Evolutionary conservation across 2,329 filamentous ascomycete species (phyloP).

Genomic region (Fusarium temperatum): DNA sequence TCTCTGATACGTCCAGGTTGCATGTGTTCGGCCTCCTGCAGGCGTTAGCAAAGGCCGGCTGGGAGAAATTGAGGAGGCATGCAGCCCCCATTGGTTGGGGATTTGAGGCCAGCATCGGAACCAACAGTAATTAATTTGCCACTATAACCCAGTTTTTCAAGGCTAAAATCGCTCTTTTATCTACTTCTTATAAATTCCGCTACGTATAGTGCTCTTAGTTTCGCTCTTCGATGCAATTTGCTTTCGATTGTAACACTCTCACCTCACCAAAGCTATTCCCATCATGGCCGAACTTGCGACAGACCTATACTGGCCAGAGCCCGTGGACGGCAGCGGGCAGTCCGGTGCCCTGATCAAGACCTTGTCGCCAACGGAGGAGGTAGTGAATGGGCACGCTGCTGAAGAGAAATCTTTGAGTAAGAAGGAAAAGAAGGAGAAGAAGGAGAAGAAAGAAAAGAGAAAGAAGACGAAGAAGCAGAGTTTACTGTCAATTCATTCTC

Average conservation of each 20-base stretch:
- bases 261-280: accelerated
- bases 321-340: accelerated
- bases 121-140: neutral
- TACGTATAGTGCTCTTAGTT: neutral
- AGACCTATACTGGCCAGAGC: accelerated
- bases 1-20: neutral
- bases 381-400: accelerated
- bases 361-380: accelerated
- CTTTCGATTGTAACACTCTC: accelerated
- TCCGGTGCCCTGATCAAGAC: accelerated
- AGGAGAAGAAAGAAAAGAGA: neutral
- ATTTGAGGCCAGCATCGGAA: neutral
- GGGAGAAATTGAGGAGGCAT: neutral
- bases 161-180: accelerated
- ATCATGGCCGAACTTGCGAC: neutral
- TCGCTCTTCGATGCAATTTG: neutral
- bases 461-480: neutral
- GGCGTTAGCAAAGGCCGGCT: neutral
- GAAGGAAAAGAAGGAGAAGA: neutral
- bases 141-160: accelerated
- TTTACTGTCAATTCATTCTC: neutral
- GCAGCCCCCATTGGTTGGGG: accelerated
- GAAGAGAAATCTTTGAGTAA: accelerated
- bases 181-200: accelerated
- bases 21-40: neutral